A percentile compares a stretch with the other conserved stretches of the same genome.
These are phyloP conservation scores for Micractinium conductrix DNA, from an alignment of 139 green algal species.

Conservation along the genomic window DNA sequence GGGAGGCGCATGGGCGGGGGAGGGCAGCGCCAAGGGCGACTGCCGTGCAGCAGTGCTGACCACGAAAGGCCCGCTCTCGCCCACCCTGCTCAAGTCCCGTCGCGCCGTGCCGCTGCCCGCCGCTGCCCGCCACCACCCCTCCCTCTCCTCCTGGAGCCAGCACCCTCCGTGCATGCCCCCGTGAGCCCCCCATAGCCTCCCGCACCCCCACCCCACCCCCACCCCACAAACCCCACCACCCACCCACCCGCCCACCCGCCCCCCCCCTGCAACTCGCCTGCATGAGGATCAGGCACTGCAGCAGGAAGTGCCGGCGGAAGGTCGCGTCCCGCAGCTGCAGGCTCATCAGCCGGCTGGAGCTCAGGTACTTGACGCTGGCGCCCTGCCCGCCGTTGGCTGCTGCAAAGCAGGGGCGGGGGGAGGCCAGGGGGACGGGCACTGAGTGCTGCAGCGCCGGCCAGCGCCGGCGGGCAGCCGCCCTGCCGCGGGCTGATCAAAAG, in stretches of 20 bases:
- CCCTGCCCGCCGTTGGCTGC: constrained; percentile 11
- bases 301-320: constrained; percentile 83
- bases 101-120: not conserved
- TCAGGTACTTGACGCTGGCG: constrained; percentile 78
- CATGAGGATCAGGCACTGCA: constrained; percentile 46
- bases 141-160: not conserved
- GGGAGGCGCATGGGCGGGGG: not conserved
- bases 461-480: not conserved
- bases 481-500: not conserved
- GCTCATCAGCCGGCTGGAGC: constrained; percentile 73
- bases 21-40: too few species aligned
- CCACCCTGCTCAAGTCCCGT: too few species aligned
- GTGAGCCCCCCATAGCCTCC: too few species aligned
- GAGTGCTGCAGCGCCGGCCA: too few species aligned
- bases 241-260: too few species aligned
- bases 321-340: constrained; percentile 81
- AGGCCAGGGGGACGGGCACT: not conserved
- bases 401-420: not conserved
- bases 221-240: too few species aligned
- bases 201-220: too few species aligned
- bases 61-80: too few species aligned
- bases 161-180: too few species aligned
- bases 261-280: not conserved
- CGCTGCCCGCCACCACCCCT: too few species aligned
- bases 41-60: too few species aligned